Conservation (phyloP, 305 asterid genomes). For the Plantago lanceolata region DNA sequence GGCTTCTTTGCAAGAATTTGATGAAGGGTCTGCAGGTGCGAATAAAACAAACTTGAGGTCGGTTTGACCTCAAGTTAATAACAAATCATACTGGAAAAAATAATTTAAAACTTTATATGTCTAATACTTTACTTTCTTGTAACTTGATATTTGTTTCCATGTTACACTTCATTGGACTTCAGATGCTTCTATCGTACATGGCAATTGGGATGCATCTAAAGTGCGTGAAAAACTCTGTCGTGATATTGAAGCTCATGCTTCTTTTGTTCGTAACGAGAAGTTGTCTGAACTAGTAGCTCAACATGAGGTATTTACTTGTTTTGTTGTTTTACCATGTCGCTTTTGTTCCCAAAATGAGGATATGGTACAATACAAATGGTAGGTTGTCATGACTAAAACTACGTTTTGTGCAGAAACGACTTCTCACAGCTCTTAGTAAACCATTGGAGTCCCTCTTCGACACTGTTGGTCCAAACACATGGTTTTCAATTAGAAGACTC, state of each 20-base stretch:
- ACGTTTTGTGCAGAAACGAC: constrained; percentile 38
- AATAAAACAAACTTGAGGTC: not conserved
- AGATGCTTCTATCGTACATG: constrained; percentile 54
- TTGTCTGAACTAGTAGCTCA: constrained; percentile 38
- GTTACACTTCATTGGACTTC: constrained; percentile 22
- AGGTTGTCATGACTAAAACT: not conserved
- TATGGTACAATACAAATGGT: not conserved
- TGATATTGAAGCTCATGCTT: constrained; percentile 53
- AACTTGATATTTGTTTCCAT: constrained; percentile 4
- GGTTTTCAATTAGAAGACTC: constrained; percentile 52
- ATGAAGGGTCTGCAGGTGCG: constrained; percentile 50
- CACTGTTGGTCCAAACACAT: constrained; percentile 44
- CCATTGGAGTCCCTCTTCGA: constrained; percentile 57
- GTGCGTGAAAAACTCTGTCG: constrained; percentile 48
- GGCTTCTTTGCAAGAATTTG: constrained; percentile 46
- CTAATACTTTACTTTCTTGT: no score
- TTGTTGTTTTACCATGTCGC: not conserved
- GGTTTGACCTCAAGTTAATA: no score
- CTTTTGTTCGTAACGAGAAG: constrained; percentile 38
- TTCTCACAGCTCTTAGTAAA: constrained; percentile 35
- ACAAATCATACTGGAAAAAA: no score
- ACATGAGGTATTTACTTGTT: constrained; percentile 38
- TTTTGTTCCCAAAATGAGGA: not conserved
- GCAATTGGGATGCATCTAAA: constrained; percentile 60
- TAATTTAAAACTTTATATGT: no score